Percentiles rank a stretch among this genome's conserved stretches.
phyloP scores from a whole-genome alignment of 139 green algal species.

The Marvania coccoides region DNA sequence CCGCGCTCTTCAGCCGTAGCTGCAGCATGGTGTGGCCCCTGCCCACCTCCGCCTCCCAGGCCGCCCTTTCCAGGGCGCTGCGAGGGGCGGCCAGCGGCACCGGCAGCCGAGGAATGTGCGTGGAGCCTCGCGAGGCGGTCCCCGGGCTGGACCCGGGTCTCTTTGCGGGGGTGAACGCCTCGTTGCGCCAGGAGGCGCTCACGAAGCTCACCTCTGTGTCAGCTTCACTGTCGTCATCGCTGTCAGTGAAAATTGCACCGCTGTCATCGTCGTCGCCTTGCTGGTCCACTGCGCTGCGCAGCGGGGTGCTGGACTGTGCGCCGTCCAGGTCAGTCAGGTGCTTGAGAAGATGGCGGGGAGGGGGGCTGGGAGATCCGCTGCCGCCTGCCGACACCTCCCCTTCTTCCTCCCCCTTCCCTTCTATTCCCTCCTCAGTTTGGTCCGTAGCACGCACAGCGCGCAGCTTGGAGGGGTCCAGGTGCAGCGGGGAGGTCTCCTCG shows the following conservation, averaged over 20 bases:
- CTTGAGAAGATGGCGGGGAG: neutral
- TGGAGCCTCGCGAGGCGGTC: neutral
- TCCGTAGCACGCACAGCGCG: neutral
- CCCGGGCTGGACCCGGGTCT: neutral
- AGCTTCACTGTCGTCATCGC: neutral
- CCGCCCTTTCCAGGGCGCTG: neutral
- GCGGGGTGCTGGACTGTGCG: neutral
- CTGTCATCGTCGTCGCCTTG: neutral
- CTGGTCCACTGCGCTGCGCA: neutral
- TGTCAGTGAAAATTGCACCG: neutral
- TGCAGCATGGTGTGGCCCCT: slow-evolving; percentile 3
- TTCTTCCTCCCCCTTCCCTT: too few relatives aligned
- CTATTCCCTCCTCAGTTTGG: too few relatives aligned
- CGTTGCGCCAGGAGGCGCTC: neutral
- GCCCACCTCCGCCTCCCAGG: neutral
- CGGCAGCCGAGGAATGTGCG: neutral
- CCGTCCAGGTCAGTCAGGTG: neutral
- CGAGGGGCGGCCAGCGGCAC: neutral
- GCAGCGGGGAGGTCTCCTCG: neutral
- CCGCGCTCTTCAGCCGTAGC: slow-evolving; percentile 3
- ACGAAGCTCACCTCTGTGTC: neutral
- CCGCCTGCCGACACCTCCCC: too few relatives aligned
- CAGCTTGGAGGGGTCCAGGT: slow-evolving; percentile 4
- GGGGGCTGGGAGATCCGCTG: too few relatives aligned
- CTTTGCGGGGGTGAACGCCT: neutral